These are phyloP conservation scores for Lichtheimia corymbifera DNA, from an alignment of 371 early-diverging fungal species.

Conservation along the genomic window DNA sequence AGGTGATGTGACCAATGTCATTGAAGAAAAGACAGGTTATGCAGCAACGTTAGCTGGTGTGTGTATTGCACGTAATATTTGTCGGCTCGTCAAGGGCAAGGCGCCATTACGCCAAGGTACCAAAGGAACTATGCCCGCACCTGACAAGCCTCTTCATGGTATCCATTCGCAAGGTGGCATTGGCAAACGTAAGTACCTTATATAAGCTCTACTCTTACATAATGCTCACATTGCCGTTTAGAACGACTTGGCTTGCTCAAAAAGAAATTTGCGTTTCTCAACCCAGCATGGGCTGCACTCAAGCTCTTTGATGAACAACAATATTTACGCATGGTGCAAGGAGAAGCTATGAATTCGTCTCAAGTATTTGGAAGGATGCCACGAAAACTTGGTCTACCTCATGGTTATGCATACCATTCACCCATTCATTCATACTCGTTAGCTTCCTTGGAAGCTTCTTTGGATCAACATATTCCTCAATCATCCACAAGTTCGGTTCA, in stretches of 20 bases:
- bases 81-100: constrained; percentile 47
- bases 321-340: constrained; percentile 25
- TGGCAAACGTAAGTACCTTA: constrained; percentile 34
- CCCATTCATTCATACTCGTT: not conserved
- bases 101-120: constrained; percentile 37
- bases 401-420: too few species aligned
- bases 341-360: constrained; percentile 16
- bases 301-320: constrained; percentile 32
- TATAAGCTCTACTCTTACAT: not conserved
- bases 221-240: constrained; percentile 6
- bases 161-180: constrained; percentile 40
- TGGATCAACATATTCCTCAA: too few species aligned
- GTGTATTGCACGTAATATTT: constrained; percentile 50
- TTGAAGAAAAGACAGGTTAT: constrained; percentile 63
- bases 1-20: constrained; percentile 64
- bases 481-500: too few species aligned
- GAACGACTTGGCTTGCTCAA: constrained; percentile 22
- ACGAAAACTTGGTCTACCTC: constrained; percentile 11
- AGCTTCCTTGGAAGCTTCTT: not conserved
- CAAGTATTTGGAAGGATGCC: constrained; percentile 23
- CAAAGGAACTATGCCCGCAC: constrained; percentile 39
- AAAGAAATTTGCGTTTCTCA: constrained; percentile 27
- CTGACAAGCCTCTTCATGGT: constrained; percentile 36
- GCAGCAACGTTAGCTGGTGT: constrained; percentile 59
- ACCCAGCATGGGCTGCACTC: constrained; percentile 30